phyloP scores from a whole-genome alignment of 371 early-diverging fungal species.

The Rhizopus stolonifer region DNA sequence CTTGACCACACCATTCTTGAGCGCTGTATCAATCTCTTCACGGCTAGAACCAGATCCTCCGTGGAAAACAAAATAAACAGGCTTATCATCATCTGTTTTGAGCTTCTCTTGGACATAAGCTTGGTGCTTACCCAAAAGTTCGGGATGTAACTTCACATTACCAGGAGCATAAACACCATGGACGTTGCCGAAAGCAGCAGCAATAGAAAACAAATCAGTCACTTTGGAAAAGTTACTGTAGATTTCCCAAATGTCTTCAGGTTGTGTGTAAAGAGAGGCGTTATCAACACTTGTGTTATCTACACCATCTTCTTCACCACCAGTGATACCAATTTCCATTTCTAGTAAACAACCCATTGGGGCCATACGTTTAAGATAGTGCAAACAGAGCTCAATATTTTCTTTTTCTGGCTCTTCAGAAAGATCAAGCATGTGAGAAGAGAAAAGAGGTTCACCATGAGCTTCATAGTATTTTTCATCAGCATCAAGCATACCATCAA shows the following conservation, averaged over 20 bases:
- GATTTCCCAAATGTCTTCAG: conserved; percentile 91
- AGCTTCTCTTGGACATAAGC: conserved; percentile 73
- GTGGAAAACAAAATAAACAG: conserved; percentile 92
- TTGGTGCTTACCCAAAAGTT: conserved; percentile 87
- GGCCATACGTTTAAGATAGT: conserved; percentile 88
- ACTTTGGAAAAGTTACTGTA: conserved; percentile 78
- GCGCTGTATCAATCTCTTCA: conserved; percentile 81
- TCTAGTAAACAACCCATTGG: conserved; percentile 81
- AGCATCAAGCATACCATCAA: conserved; percentile 89
- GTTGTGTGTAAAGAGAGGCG: conserved; percentile 85
- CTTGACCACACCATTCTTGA: conserved; percentile 83
- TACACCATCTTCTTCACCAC: conserved; percentile 95
- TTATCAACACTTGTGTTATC: conserved; percentile 90
- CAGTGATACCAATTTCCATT: conserved; percentile 95
- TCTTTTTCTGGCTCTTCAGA: conserved; percentile 90
- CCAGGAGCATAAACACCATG: conserved; percentile 94
- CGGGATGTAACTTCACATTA: conserved; percentile 86
- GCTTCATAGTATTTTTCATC: conserved; percentile 89
- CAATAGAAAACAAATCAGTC: conserved; percentile 84
- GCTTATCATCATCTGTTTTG: conserved; percentile 57
- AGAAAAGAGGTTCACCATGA: conserved; percentile 91
- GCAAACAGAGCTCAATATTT: conserved; percentile 82
- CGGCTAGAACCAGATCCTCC: conserved; percentile 88
- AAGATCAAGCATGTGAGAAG: conserved; percentile 94
- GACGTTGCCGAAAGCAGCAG: conserved; percentile 88